phyloP scores from a whole-genome alignment of 495 filamentous ascomycete genomes.

The Talaromyces trachyspermus region DNA sequence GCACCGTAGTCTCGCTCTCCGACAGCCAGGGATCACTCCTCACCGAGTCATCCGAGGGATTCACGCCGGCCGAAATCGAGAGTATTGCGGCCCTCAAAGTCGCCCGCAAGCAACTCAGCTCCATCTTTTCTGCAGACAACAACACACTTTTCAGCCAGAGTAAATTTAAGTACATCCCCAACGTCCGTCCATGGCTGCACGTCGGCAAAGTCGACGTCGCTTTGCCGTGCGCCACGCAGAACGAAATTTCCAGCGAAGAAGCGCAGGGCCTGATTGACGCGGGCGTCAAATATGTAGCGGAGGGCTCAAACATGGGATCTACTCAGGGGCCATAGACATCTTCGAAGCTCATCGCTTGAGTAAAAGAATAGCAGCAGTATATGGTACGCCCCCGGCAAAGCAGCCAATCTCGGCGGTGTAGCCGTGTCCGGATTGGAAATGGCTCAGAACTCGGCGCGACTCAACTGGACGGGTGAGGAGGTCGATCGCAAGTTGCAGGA shows the following conservation, averaged over 20 bases:
- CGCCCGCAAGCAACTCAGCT: conserved; percentile 71
- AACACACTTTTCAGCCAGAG: conserved; percentile 33
- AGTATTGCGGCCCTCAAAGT: conserved; percentile 80
- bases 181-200: conserved; percentile 86
- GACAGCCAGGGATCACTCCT: conserved; percentile 84
- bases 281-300: conserved; percentile 82
- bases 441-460: conserved; percentile 89
- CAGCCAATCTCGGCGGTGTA: conserved; percentile 95
- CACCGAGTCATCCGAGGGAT: conserved; percentile 50
- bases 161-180: conserved; percentile 82
- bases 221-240: conserved; percentile 91
- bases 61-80: conserved; percentile 71
- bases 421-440: conserved; percentile 98
- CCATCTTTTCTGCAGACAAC: conserved; percentile 31
- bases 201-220: conserved; percentile 84
- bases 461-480: conserved; percentile 80
- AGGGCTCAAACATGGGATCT: conserved; percentile 98
- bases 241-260: conserved; percentile 89
- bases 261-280: conserved; percentile 69
- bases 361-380: conserved; percentile 61
- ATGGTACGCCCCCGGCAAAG: conserved; percentile 93
- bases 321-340: conserved; percentile 88
- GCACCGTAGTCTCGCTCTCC: conserved; percentile 85
- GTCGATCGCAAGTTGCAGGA: conserved; percentile 86
- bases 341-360: conserved; percentile 79